Evolutionary conservation across 169 alveolate species (phyloP), one percentile per base, ranked within the genome.

Genomic region (Plasmodium malariae): DNA sequence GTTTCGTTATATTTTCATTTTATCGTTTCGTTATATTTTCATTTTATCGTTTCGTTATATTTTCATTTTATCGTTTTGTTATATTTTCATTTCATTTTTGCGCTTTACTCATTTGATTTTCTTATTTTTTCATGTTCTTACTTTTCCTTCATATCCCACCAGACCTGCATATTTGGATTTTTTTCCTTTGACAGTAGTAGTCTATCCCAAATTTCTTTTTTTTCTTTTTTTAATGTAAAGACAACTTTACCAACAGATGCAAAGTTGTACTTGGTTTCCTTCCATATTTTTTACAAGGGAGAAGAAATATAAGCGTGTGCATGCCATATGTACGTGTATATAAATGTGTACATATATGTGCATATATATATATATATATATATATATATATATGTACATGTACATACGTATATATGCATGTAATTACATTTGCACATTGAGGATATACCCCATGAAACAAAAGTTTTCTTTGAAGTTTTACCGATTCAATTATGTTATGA

Each of bases 61-160:
- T n/a, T n/a, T n/a, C n/a, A n/a, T n/a, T n/a, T n/a, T n/a, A n/a
- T n/a, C n/a, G n/a, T n/a, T n/a, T n/a, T n/a, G n/a, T n/a, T 28
- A 9, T 51, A 26, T 45, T 36, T 12, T 69, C 37, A 40, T 37
- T 30, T 6, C 9, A 62, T 17, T 14, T 30, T 11, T 59, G 19
- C 60, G 14, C 24, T 19, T 9, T 78, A 12, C n/a, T 43, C 87
- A 11, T 68, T 73, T 3, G 55, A 30, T 49, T 85, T 83, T 54
- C 74, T 73, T 45, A 74, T 92, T 19, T 91, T 87, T 30, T 70
- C 83, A 3, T 54, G 74, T 83, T 88, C 96, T 88, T 93, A 96
- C 93, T 96, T 97, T 74, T 97, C 98, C 85, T 94, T 95, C 98
- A 97, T 97, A 74, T 96, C 99, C 97, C 98, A 96, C 99, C 99